Percentiles rank a stretch among this genome's conserved stretches.
Evolutionary conservation across 805 yeast species (phyloP).

Genomic region (Candida ficus): DNA sequence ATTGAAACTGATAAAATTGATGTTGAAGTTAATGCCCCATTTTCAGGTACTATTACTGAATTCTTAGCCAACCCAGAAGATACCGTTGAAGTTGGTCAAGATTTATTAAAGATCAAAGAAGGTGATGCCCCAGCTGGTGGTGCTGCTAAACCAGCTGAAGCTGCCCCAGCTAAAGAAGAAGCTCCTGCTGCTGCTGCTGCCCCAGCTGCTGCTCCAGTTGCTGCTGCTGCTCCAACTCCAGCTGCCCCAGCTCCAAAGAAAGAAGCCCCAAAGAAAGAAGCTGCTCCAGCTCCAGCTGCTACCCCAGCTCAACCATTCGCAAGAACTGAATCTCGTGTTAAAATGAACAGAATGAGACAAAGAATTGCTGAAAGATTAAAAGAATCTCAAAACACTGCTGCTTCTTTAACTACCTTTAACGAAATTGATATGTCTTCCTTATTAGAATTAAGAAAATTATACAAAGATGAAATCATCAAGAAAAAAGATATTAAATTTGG

Average conservation of each 20-base stretch:
- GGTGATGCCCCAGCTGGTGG: slow-evolving; percentile 62
- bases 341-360: slow-evolving; percentile 99
- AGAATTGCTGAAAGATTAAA: slow-evolving; percentile 98
- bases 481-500: slow-evolving; percentile 93
- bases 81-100: slow-evolving; percentile 95
- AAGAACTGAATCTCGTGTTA: slow-evolving; percentile 85
- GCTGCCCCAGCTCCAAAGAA: slow-evolving; percentile 23
- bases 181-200: slow-evolving; percentile 10
- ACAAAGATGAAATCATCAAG: slow-evolving; percentile 94
- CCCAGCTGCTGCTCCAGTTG: slow-evolving; percentile 28
- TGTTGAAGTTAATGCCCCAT: slow-evolving; percentile 93
- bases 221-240: slow-evolving; percentile 35
- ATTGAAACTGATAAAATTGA: slow-evolving; percentile 98
- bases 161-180: slow-evolving; percentile 6
- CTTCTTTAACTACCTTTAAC: slow-evolving; percentile 95
- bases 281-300: slow-evolving; percentile 22
- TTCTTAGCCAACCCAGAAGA: slow-evolving; percentile 79
- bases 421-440: slow-evolving; percentile 95
- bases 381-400: slow-evolving; percentile 99
- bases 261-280: slow-evolving; percentile 15
- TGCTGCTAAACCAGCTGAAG: slow-evolving; percentile 29
- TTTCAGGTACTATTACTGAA: slow-evolving; percentile 84
- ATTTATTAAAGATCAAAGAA: slow-evolving; percentile 78
- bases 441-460: slow-evolving; percentile 90
- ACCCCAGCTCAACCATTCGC: slow-evolving; percentile 43